Evolutionary conservation across 495 filamentous ascomycete species (phyloP).

Genomic region (Neurospora sp.): DNA sequence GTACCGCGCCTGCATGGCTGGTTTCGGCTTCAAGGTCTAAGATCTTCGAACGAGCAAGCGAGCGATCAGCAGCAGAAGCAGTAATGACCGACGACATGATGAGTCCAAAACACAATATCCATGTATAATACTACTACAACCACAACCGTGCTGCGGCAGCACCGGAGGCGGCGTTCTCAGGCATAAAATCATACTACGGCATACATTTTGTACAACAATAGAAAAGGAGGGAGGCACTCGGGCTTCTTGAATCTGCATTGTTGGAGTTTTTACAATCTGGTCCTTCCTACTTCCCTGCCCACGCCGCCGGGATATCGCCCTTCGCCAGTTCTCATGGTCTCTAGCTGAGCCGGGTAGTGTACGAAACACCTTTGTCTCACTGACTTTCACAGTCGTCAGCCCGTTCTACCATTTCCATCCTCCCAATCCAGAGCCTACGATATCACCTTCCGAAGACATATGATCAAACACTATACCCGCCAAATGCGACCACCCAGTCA

Average conservation of each 20-base stretch:
- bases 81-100: neutral
- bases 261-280: neutral
- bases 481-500: neutral
- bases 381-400: neutral
- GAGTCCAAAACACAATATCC: neutral
- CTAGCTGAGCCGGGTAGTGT: neutral
- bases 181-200: neutral
- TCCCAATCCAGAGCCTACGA: neutral
- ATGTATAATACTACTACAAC: neutral
- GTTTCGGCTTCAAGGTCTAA: conserved; percentile 79
- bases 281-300: neutral
- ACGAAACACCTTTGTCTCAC: neutral
- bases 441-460: neutral
- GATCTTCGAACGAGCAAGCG: neutral
- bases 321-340: neutral
- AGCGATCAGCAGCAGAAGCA: neutral
- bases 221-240: neutral
- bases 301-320: neutral
- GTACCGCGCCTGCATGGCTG: conserved; percentile 87
- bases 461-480: neutral
- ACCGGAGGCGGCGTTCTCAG: neutral
- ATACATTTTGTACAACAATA: neutral
- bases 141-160: neutral
- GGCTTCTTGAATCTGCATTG: neutral
- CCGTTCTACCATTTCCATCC: neutral